Conservation (phyloP, 306 rosid species). For the Corylus heterophylla region DNA sequence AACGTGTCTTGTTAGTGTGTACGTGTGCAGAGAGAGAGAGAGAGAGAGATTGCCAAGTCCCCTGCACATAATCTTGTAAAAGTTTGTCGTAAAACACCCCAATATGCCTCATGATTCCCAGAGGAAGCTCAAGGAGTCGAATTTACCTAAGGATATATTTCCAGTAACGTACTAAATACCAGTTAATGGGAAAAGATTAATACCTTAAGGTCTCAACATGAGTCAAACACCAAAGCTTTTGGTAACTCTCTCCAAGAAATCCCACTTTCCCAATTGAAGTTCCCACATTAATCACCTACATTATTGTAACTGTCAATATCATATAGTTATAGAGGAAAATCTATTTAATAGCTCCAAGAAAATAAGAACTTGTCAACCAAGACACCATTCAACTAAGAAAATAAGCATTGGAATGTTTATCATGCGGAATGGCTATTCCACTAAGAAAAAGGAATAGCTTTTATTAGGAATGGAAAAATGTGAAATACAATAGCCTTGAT, state of each 20-base stretch:
- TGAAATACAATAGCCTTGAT: no score
- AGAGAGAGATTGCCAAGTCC: neutral
- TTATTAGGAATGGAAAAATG: no score
- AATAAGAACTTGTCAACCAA: neutral
- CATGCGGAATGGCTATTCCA: no score
- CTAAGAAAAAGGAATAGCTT: no score
- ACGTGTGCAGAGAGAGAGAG: neutral
- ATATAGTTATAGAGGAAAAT: conserved; percentile 14
- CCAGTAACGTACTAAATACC: neutral
- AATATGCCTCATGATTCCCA: conserved; percentile 8
- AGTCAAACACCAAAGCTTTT: conserved; percentile 93
- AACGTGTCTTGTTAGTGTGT: neutral
- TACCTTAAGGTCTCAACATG: conserved; percentile 92
- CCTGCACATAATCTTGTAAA: conserved; percentile 1
- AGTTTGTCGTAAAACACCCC: conserved; percentile 4
- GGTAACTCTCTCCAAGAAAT: conserved; percentile 67
- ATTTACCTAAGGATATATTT: neutral
- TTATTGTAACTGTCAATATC: conserved; percentile 14
- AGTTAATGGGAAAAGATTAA: conserved; percentile 20
- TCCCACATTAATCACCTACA: conserved; percentile 83
- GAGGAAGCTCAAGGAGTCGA: neutral
- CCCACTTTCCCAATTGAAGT: conserved; percentile 92
- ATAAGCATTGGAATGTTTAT: no score
- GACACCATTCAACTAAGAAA: neutral
- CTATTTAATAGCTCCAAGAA: conserved; percentile 1